Conservation (phyloP, 2,329 filamentous ascomycete genomes). For the Fusarium devonianum region DNA sequence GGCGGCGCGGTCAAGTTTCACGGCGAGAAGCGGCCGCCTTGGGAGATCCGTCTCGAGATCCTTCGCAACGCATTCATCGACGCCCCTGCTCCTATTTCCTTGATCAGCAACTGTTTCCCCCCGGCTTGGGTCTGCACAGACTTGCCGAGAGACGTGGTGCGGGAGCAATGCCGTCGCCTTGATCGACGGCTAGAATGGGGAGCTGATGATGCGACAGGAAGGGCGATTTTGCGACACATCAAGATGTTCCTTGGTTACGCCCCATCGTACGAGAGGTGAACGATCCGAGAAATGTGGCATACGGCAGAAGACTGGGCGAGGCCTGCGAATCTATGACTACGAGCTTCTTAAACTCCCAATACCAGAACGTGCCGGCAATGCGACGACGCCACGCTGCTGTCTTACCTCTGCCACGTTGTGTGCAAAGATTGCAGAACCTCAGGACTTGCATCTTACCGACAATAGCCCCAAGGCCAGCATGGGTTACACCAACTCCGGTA, state of each 20-base stretch:
- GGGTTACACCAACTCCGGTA: no score
- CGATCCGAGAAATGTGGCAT: neutral
- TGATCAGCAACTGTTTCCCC: conserved; percentile 45
- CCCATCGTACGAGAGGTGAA: conserved; percentile 8
- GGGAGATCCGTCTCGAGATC: conserved; percentile 52
- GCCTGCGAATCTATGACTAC: no score
- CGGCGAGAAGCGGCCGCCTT: conserved; percentile 44
- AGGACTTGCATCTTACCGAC: no score
- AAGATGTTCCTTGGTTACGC: neutral
- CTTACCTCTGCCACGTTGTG: no score
- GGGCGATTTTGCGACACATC: conserved; percentile 38
- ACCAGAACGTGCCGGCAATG: no score
- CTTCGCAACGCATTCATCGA: conserved; percentile 48
- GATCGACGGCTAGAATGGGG: conserved; percentile 44
- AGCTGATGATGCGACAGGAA: conserved; percentile 35
- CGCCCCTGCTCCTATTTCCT: conserved; percentile 38
- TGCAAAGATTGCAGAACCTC: no score
- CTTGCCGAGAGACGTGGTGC: conserved; percentile 43
- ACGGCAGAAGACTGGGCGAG: neutral
- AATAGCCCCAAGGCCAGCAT: no score
- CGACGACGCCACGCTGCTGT: no score
- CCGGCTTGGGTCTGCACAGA: conserved; percentile 39
- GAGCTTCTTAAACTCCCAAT: no score
- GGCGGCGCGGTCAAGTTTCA: conserved; percentile 45
- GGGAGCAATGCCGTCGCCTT: conserved; percentile 38